Evolutionary conservation across 73 alveolate species (phyloP), one percentile per base, ranked within the genome.

Genomic region (Breviolum minutum): DNA sequence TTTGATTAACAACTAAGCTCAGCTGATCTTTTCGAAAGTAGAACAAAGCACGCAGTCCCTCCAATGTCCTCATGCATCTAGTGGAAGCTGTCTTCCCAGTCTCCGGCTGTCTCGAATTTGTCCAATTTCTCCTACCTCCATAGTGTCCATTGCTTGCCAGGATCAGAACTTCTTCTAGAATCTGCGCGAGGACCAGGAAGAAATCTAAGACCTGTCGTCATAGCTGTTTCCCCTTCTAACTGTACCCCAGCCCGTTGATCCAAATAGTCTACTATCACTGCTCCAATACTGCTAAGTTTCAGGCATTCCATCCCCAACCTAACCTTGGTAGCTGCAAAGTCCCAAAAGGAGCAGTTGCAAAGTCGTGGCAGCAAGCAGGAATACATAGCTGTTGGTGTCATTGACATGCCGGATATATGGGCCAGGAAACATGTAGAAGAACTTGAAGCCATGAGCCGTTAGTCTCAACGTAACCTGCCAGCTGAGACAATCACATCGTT

Each of bases 131-230:
- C 32, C 83, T 9, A 10, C n/a, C 40, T 63, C 94, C 94, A 27
- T 17, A 63, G 94, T 86, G 80, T 63, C 94, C 94, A 30, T 86
- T 63, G 63, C 80, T 62, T 62, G 94, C 94, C 80, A 86, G 12
- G 63, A 86, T 86, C 48, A 68, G 87, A 17, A 76, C 30, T 80
- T 92, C 98, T 79, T 92, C 98, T 61, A 92, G 66, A 63, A 92
- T 63, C 90, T 92, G 98, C 17, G 98, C 98, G 26, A 92, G 79
- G n/a, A 92, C 98, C 79, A 92, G 66, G 80, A 92, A 92, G 79
- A 92, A 92, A 22, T 92, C 98, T 22, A 92, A 68, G 66, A 74
- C 98, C 98, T 92, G 24, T 22, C 12, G n/a, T 74, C 60, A 19
- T 8, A 30, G 30, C 87, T 32, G 87, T 26, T 12, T 22, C 54